Evolutionary conservation across 345 rosid genomes (phyloP).

Genomic region (Eucalyptus cloeziana): DNA sequence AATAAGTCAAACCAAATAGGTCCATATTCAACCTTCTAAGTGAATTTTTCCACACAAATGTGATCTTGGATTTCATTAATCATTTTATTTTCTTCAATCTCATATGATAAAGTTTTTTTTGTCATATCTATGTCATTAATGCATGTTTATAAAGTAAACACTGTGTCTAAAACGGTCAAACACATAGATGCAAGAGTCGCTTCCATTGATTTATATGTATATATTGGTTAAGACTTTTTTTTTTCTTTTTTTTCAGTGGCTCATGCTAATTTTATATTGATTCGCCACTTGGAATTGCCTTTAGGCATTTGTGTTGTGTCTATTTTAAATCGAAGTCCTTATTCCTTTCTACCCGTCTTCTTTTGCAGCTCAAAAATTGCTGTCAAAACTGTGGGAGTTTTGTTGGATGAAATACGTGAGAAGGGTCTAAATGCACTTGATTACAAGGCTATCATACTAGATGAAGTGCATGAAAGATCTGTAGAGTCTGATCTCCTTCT

Average conservation of each 20-base stretch:
- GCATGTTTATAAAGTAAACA: background rate
- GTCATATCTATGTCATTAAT: background rate
- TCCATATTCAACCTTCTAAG: background rate
- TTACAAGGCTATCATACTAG: conserved; percentile 84
- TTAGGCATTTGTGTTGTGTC: background rate
- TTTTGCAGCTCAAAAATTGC: conserved; percentile 59
- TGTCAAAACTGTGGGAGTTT: conserved; percentile 2
- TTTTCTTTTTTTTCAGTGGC: background rate
- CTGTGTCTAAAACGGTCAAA: background rate
- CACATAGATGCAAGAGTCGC: background rate
- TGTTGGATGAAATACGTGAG: conserved; percentile 82
- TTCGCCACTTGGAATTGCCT: background rate
- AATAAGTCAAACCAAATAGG: background rate
- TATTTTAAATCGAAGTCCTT: background rate
- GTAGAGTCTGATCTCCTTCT: conserved; percentile 90
- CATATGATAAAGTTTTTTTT: background rate
- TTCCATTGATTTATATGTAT: background rate
- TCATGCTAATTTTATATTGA: background rate
- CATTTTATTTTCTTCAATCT: background rate
- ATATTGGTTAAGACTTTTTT: background rate
- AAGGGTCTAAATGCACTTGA: conserved; percentile 71
- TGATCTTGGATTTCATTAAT: background rate
- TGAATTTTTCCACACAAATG: background rate
- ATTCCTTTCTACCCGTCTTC: background rate
- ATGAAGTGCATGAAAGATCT: conserved; percentile 98